Percentiles rank a stretch among this genome's conserved stretches.
Conservation (phyloP, 2,329 filamentous ascomycete genomes). For the Penicillium sp. region DNA sequence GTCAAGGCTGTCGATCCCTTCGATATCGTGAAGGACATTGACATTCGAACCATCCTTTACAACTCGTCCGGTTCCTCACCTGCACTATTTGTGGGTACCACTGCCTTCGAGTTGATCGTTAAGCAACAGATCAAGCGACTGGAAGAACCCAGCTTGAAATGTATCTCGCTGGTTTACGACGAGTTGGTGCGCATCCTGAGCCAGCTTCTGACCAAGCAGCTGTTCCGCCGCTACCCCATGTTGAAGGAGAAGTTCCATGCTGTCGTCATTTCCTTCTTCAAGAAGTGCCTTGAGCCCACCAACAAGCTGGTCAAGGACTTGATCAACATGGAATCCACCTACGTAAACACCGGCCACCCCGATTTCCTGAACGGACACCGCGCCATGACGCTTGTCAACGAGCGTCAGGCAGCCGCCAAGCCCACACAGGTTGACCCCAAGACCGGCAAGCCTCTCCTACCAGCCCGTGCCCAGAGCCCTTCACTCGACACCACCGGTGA, state of each 20-base stretch:
- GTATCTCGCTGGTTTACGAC: constrained; percentile 94
- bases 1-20: constrained; percentile 98
- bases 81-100: constrained; percentile 93
- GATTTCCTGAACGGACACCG: constrained; percentile 96
- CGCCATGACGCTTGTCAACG: constrained; percentile 96
- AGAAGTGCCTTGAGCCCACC: constrained; percentile 96
- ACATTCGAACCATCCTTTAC: constrained; percentile 95
- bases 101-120: constrained; percentile 96
- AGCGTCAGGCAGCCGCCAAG: constrained; percentile 74
- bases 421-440: constrained; percentile 97
- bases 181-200: constrained; percentile 93
- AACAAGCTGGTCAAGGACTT: constrained; percentile 95
- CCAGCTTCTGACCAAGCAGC: constrained; percentile 80
- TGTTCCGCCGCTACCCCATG: constrained; percentile 89
- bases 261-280: constrained; percentile 92
- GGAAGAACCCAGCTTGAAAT: constrained; percentile 95
- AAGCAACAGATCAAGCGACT: constrained; percentile 97
- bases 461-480: constrained; percentile 72
- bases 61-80: constrained; percentile 99
- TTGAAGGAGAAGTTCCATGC: constrained; percentile 96
- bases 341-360: constrained; percentile 97
- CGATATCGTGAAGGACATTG: constrained; percentile 93
- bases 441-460: constrained; percentile 94
- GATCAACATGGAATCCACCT: constrained; percentile 92
- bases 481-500: constrained; percentile 60